These are phyloP conservation scores for Lipomyces sp. DNA, from an alignment of 805 yeast genomes.

Conservation along the genomic window DNA sequence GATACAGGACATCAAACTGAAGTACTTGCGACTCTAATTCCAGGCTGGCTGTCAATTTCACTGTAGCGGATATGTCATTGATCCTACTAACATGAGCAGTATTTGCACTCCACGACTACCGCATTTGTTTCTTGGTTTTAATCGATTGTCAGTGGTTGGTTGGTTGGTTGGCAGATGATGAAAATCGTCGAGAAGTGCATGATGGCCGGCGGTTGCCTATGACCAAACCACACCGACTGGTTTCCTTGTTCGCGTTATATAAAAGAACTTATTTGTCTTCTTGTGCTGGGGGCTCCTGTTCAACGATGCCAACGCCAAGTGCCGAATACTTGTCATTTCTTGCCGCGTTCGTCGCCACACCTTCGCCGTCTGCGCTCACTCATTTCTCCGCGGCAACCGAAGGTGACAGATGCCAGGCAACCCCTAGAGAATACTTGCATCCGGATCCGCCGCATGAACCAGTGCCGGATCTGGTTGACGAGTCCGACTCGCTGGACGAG, in stretches of 20 bases:
- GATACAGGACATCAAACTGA: too few relatives aligned
- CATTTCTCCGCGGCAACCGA: not conserved
- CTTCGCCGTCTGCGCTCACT: not conserved
- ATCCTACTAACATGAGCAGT: not conserved
- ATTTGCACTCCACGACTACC: not conserved
- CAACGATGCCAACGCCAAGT: not conserved
- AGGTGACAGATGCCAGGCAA: not conserved
- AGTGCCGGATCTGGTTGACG: not conserved
- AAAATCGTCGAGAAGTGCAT: too few relatives aligned
- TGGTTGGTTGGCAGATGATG: too few relatives aligned
- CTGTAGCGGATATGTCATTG: not conserved
- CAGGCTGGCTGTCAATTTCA: too few relatives aligned
- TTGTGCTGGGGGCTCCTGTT: not conserved
- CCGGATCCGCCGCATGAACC: not conserved
- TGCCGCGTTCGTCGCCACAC: not conserved
- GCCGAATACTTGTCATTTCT: not conserved
- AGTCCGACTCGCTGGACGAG: not conserved
- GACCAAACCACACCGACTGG: not conserved
- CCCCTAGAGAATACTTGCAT: not conserved
- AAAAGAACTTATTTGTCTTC: not conserved
- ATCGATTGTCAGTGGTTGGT: not conserved
- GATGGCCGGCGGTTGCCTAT: not conserved
- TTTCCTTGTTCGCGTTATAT: not conserved
- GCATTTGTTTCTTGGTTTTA: not conserved
- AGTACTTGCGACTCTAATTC: too few relatives aligned